These are phyloP conservation scores for Raphanus raphanistrum DNA, from an alignment of 345 rosid genomes.

Conservation along the genomic window DNA sequence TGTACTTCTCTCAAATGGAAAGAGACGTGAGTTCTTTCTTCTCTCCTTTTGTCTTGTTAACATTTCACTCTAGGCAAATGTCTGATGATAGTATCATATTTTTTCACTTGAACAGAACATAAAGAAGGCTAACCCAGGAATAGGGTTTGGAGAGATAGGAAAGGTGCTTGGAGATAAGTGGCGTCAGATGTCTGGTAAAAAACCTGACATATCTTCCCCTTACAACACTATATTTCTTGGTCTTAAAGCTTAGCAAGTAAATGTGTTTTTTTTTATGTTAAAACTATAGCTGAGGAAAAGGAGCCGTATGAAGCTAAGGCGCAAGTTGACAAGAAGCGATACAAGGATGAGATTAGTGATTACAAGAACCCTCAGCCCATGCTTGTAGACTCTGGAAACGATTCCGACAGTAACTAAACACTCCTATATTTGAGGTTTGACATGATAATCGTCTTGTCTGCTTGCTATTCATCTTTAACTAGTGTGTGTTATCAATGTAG, in stretches of 20 bases:
- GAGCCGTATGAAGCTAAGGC: conserved; percentile 84
- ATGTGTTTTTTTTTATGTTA: conserved; percentile 15
- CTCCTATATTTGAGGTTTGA: not conserved
- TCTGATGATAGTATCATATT: not conserved
- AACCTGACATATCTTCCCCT: not conserved
- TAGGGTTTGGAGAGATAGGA: conserved; percentile 59
- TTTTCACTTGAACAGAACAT: conserved; percentile 54
- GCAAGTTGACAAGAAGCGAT: conserved; percentile 71
- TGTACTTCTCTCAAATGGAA: conserved; percentile 71
- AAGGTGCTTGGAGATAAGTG: conserved; percentile 78
- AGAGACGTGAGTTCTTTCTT: conserved; percentile 64
- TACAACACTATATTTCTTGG: not conserved
- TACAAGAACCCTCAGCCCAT: conserved; percentile 76
- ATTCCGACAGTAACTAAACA: conserved; percentile 39
- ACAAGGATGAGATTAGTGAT: conserved; percentile 61
- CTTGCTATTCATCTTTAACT: not conserved
- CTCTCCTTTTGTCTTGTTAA: not conserved
- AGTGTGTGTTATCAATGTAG: not conserved
- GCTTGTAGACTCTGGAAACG: conserved; percentile 62
- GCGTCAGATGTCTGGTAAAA: conserved; percentile 73
- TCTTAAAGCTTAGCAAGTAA: not conserved
- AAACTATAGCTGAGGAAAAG: conserved; percentile 61
- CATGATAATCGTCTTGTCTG: conserved; percentile 8
- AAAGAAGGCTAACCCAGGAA: conserved; percentile 73
- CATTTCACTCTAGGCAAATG: not conserved